Percentiles rank a stretch among this genome's conserved stretches.
phyloP scores from a whole-genome alignment of 345 rosid species.

The Aquilaria sinensis region DNA sequence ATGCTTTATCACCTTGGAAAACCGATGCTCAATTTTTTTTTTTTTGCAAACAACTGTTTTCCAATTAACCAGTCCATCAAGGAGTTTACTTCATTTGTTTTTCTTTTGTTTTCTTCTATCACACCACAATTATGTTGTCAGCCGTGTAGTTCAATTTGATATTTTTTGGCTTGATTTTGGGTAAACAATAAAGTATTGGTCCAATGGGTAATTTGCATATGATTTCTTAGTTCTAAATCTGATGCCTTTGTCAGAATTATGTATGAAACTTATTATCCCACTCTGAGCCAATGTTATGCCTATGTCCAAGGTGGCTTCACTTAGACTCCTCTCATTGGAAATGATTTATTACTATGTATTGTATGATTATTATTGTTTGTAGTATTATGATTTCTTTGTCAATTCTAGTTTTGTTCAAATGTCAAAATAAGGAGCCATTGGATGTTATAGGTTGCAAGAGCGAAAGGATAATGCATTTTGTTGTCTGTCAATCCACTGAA shows the following conservation, averaged over 20 bases:
- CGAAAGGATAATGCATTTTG: too few species aligned
- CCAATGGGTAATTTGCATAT: constrained; percentile 42
- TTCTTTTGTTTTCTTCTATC: not conserved
- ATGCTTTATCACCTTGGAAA: constrained; percentile 55
- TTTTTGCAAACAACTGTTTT: not conserved
- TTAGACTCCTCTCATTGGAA: too few species aligned
- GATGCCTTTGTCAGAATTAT: constrained; percentile 18
- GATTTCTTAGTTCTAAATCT: constrained; percentile 18
- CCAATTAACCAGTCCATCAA: not conserved
- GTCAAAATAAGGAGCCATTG: too few species aligned
- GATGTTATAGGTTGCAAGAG: too few species aligned
- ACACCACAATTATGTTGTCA: not conserved
- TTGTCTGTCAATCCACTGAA: too few species aligned
- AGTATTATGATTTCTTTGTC: too few species aligned
- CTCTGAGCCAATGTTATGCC: too few species aligned
- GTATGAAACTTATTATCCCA: not conserved
- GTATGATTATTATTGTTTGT: too few species aligned
- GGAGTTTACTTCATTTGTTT: not conserved
- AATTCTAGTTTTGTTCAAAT: too few species aligned
- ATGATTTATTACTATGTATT: too few species aligned
- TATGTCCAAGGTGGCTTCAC: too few species aligned
- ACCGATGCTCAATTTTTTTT: constrained; percentile 24
- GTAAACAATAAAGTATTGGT: constrained; percentile 23
- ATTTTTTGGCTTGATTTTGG: not conserved
- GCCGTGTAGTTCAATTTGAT: not conserved